These are phyloP conservation scores for Xylaria venustula DNA, from an alignment of 495 filamentous ascomycete species.

Conservation along the genomic window DNA sequence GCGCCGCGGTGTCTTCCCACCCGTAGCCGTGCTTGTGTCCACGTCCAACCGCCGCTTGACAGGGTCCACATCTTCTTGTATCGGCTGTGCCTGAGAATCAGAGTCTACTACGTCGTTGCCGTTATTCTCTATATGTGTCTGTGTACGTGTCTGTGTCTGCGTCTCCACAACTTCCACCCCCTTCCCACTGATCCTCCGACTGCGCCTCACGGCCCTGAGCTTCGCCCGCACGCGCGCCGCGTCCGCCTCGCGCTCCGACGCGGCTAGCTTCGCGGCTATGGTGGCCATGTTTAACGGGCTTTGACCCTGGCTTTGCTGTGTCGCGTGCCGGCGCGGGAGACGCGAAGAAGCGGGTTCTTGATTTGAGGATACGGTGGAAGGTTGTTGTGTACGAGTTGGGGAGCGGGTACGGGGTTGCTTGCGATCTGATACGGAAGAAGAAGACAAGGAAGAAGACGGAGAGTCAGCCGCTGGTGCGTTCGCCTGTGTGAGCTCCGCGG, in stretches of 20 bases:
- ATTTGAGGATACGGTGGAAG: slow-evolving; percentile 25
- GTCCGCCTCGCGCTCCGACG: slow-evolving; percentile 55
- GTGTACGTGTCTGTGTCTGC: not conserved
- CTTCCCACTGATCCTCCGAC: not conserved
- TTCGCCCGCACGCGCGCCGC: slow-evolving; percentile 55
- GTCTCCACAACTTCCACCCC: not conserved
- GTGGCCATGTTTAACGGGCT: slow-evolving; percentile 51
- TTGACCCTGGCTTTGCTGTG: slow-evolving; percentile 41
- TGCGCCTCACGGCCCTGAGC: slow-evolving; percentile 43
- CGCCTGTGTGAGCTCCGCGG: not conserved
- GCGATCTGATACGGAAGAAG: slow-evolving; percentile 11
- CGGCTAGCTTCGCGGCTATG: slow-evolving; percentile 55
- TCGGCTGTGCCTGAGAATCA: too few relatives aligned
- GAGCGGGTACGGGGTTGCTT: not conserved
- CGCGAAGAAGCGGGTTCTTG: too few relatives aligned
- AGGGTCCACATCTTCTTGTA: not conserved
- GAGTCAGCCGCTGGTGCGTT: not conserved
- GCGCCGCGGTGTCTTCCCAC: not conserved
- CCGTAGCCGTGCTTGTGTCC: not conserved
- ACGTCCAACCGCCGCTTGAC: not conserved
- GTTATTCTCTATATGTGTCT: not conserved
- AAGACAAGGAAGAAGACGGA: not conserved
- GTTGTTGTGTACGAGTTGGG: not conserved
- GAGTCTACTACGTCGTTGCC: not conserved
- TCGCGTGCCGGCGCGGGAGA: slow-evolving; percentile 39